These are phyloP conservation scores for Naganishia vaughanmartiniae DNA, from an alignment of 768 basidiomycete genomes.

Conservation along the genomic window DNA sequence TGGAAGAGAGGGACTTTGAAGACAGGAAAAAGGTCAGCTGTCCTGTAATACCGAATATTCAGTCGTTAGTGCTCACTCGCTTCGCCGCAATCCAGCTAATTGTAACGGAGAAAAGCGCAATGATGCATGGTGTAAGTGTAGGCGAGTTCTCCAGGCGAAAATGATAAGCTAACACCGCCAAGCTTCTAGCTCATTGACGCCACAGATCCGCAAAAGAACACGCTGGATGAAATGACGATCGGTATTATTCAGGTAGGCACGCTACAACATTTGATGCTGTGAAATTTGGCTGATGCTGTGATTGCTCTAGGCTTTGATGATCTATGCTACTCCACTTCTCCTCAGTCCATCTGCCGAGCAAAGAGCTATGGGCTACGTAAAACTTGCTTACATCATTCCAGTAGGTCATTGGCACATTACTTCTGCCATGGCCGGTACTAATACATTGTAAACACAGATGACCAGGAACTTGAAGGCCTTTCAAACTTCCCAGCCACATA, in stretches of 20 bases:
- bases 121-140: slow-evolving; percentile 23
- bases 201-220: slow-evolving; percentile 16
- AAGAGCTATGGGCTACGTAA: slow-evolving; percentile 21
- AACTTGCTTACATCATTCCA: slow-evolving; percentile 21
- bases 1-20: slow-evolving; percentile 30
- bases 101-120: slow-evolving; percentile 15
- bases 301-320: slow-evolving; percentile 17
- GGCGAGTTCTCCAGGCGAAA: background rate
- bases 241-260: slow-evolving; percentile 25
- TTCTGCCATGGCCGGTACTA: background rate
- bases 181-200: background rate
- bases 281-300: background rate
- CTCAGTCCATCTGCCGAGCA: slow-evolving; percentile 14
- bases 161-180: background rate
- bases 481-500: slow-evolving; percentile 9
- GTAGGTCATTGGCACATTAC: background rate
- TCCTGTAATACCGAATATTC: background rate
- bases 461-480: slow-evolving; percentile 17
- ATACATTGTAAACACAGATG: background rate
- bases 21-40: slow-evolving; percentile 23
- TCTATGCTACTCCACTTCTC: slow-evolving; percentile 27
- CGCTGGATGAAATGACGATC: slow-evolving; percentile 5
- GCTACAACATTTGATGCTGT: background rate
- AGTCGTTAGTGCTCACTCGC: too few relatives aligned
- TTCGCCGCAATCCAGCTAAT: background rate